Base-by-base conservation (phyloP, 352 stramenopile species). In the Globisporangium paddicum region DNA sequence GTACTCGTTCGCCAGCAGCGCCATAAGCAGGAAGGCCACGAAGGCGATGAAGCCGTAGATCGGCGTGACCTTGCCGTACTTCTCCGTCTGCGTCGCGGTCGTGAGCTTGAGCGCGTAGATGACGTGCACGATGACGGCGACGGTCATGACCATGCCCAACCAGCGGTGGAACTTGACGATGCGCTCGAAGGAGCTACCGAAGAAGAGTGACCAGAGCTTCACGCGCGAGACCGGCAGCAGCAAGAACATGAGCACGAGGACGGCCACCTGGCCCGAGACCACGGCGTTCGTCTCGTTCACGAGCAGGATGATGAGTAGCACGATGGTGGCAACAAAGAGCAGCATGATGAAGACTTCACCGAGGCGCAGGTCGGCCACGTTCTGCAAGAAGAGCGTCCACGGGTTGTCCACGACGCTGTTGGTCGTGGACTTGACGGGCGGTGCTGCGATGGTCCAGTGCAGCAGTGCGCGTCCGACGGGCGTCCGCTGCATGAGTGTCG, bases 131-230 rank as follows among this genome's bases (percentile, higher is more conserved):
- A 92, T 55, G 30, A 77, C 69, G 8, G 75, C 69, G 13, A 90
- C 44, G 18, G 71, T 79, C 63, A 88, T 70, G 25, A 71, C 45
- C 46, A 90, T 53, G 7, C 82, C 84, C n/a, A 94, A 69, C 78
- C 81, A 91, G 48, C 84, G 84, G 62, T 94, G 84, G 48, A 92
- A 94, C 72, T 91, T 92, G 67, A 91, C 63, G 25, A 91, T 88
- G 19, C 84, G 84, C 49, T 93, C 84, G 38, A 90, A 89, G 30
- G 79, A 90, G 50, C 67, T 86, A 55, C 78, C 78, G 25, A 93
- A 93, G 44, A 86, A 70, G 25, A 85, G 55, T 11, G 75, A 81
- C 82, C 82, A 92, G 19, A 92, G 62, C 7, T 71, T 71, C 26
- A 90, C 62, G 9, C 74, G 67, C 5, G 84, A 64, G 1, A 94